phyloP scores from a whole-genome alignment of 192 early-diverging fungal genomes.

The Linnemannia schmuckeri region DNA sequence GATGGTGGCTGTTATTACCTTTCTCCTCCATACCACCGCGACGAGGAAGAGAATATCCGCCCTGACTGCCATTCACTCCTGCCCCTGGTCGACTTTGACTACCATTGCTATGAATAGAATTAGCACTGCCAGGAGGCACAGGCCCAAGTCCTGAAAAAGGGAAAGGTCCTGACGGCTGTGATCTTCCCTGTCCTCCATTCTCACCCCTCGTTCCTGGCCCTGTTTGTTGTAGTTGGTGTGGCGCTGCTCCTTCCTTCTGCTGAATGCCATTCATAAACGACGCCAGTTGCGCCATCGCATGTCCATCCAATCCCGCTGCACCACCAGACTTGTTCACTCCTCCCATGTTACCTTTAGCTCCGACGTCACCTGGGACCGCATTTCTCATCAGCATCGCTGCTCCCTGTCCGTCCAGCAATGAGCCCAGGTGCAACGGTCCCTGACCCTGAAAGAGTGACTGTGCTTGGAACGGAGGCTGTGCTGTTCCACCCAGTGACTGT shows the following conservation, averaged over 20 bases:
- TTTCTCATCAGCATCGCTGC: background rate
- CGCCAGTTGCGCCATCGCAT: constrained; percentile 25
- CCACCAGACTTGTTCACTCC: background rate
- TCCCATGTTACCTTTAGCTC: background rate
- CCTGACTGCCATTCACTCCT: background rate
- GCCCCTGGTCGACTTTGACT: constrained; percentile 1
- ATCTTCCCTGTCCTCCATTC: background rate
- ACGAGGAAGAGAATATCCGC: background rate
- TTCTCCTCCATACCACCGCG: background rate
- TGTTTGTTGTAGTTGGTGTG: background rate
- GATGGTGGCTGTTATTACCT: background rate
- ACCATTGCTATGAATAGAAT: constrained; percentile 3
- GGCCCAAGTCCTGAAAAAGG: background rate
- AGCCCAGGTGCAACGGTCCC: background rate
- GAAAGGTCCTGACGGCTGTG: background rate
- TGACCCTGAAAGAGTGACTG: constrained; percentile 2
- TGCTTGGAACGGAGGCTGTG: constrained; percentile 19
- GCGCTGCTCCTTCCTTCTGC: background rate
- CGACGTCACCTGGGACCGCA: background rate
- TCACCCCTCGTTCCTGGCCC: background rate
- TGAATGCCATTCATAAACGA: constrained; percentile 18
- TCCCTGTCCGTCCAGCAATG: background rate
- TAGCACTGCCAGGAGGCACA: background rate
- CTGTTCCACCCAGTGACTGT: constrained; percentile 14
- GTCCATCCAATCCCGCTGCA: constrained; percentile 7